Conservation (phyloP, 805 yeast genomes). For the Candida sphagnicola region DNA sequence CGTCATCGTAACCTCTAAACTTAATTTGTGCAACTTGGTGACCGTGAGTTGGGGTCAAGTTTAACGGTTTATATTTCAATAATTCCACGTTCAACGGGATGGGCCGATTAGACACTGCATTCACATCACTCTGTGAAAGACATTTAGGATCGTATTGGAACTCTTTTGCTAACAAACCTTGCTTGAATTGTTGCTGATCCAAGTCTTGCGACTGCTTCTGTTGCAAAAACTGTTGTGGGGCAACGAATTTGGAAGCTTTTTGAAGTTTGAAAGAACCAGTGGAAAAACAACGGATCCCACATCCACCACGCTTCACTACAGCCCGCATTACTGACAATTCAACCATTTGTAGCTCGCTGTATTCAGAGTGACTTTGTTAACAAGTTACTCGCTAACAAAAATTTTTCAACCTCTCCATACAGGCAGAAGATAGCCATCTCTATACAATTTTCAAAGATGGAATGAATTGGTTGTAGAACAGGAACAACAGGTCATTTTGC, state of each 20-base stretch:
- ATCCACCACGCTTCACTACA: constrained; percentile 3
- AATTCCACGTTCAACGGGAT: constrained; percentile 83
- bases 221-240: constrained; percentile 31
- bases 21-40: constrained; percentile 74
- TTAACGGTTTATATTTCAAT: constrained; percentile 75
- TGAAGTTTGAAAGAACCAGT: constrained; percentile 1
- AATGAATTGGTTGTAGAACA: neutral
- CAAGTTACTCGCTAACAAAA: neutral
- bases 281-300: constrained; percentile 6
- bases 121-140: constrained; percentile 16
- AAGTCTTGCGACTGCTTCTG: constrained; percentile 20
- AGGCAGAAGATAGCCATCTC: neutral
- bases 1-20: constrained; percentile 66
- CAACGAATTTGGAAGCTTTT: constrained; percentile 11
- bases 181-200: constrained; percentile 24
- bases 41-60: constrained; percentile 63
- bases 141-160: constrained; percentile 29
- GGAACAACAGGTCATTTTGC: too few species aligned
- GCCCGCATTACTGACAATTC: neutral
- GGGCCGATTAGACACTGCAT: constrained; percentile 41
- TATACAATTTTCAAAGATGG: too few species aligned
- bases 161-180: constrained; percentile 22
- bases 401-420: neutral
- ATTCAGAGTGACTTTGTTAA: neutral
- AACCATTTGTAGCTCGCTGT: neutral